Base-by-base conservation (phyloP, 306 rosid species). In the Cucurbita pepo region DNA sequence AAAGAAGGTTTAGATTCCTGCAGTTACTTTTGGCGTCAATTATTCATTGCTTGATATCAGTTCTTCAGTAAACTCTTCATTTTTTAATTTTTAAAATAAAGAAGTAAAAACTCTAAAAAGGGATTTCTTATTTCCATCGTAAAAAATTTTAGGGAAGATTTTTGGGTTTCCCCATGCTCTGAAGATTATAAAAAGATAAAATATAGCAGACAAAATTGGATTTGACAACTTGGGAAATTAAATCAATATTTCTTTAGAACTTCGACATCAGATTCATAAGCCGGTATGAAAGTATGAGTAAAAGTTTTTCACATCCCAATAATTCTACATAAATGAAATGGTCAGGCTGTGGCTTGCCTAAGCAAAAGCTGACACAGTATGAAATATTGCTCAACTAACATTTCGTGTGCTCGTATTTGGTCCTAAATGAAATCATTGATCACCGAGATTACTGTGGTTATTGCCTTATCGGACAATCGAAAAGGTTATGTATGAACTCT, bases 401-500 rank as follows among this genome's bases (percentile, higher is more conserved):
- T 61, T 10, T 8, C n/a, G 48, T 37, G 55, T 37, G 55, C 56
- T 7, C 4, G 55, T 21, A 44, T 66, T 66, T 7, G 55, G 21
- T 44, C 56, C 72, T 45, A 66, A 63, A 18, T 63, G 10, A 16
- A 15, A 18, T 6, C 55, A 5, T 13, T 66, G 11, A 44, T 66
- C 38, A 11, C 11, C 55, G 22, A 65, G 54, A 11, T 44, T 44
- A 44, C 16, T 65, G 6, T 19, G 54, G 30, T 43, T 44, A 44
- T 65, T 6, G 34, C 54, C 53, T 50, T 8, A 1, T 8, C 47
- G 11, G 67, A 18, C 16, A 40, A 48, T 41, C 10, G 15, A 11
- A 63, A 63, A 45, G 72, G 54, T 66, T 48, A 66, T 44, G 72
- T 45, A 41, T 78, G 82, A 81, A 90, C 81, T 86, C 83, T 85